Evolutionary conservation across 1,284 basidiomycete genomes (phyloP), one percentile per base, ranked within the genome.

Genomic region (Ceratobasidium sp.): DNA sequence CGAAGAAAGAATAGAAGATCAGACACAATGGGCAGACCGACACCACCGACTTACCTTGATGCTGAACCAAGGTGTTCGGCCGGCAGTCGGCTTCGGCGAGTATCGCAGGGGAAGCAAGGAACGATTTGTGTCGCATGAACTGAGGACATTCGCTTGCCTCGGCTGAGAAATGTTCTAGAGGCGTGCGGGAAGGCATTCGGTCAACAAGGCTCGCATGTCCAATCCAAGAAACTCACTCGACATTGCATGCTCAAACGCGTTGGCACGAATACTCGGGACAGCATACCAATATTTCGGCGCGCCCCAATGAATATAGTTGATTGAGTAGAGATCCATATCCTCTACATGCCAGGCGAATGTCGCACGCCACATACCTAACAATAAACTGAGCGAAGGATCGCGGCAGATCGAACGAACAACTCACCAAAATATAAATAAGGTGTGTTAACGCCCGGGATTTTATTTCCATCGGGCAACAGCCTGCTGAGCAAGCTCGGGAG

Each of bases 261-360:
- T 82, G 4, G 92, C 90, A 76, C 91, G 87, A 38, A 85, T 88
- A 79, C 98, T 96, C 8, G 96, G 96, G 38, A 98, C 87, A 0
- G 95, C 90, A 80, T 99, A 99, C 96, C 97, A 99, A 79, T 93
- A 85, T 78, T 87, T 99, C 0, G 95, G 96, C 0, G 96, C 96
- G 2, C 96, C 96, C 79, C 98, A 99, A 81, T 99, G 96, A 74
- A 99, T 95, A 79, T 97, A 98, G 81, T 98, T 99, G 83, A 99
- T 99, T 71, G 94, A 96, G 82, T 96, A 97, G 2, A 99, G 85
- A 79, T 98, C 96, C 93, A 95, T 95, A 79, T 95, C 87, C 77
- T 99, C 96, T 59, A 99, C 96, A 77, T 99, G 96, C 97, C 97
- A 99, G 0, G 96, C 95, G 81, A 99, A 97, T 0, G 95, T 96